These are phyloP conservation scores for Nymphaea thermarum DNA, from an alignment of 164 flowering plant species.

Conservation along the genomic window DNA sequence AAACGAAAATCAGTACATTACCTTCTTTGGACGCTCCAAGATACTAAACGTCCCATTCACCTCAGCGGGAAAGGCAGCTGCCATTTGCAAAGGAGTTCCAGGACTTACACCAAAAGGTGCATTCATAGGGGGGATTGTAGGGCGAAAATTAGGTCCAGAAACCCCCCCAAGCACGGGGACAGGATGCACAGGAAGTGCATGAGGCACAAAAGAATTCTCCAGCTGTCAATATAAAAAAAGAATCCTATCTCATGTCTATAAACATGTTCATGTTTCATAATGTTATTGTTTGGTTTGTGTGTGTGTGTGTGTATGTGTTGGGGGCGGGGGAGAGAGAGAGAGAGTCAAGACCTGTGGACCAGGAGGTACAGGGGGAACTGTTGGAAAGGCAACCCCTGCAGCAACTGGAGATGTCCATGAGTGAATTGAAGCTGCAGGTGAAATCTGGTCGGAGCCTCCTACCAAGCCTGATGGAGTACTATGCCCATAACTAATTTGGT, in stretches of 20 bases:
- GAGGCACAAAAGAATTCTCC: conserved; percentile 45
- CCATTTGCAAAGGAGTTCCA: conserved; percentile 42
- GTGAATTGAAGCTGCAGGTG: conserved; percentile 30
- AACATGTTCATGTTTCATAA: neutral
- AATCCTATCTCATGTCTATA: neutral
- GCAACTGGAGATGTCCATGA: conserved; percentile 42
- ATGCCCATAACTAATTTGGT: conserved; percentile 32
- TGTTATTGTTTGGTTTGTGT: neutral
- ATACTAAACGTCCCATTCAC: conserved; percentile 40
- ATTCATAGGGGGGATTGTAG: conserved; percentile 32
- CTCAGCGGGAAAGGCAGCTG: conserved; percentile 52
- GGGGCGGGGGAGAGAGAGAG: neutral
- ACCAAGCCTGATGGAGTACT: conserved; percentile 27
- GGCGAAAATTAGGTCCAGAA: conserved; percentile 46
- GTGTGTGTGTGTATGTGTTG: neutral
- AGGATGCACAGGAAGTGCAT: conserved; percentile 45
- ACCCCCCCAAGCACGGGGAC: conserved; percentile 51
- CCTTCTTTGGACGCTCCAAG: conserved; percentile 96
- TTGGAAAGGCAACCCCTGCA: conserved; percentile 23
- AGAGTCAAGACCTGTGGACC: conserved; percentile 43
- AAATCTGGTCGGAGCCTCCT: conserved; percentile 27
- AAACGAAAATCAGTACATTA: conserved; percentile 6
- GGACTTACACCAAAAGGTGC: conserved; percentile 38
- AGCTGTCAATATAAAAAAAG: conserved; percentile 26
- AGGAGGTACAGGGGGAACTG: conserved; percentile 40